Evolutionary conservation across 2,329 filamentous ascomycete genomes (phyloP), one percentile per base, ranked within the genome.

Genomic region (Fusarium buharicum): DNA sequence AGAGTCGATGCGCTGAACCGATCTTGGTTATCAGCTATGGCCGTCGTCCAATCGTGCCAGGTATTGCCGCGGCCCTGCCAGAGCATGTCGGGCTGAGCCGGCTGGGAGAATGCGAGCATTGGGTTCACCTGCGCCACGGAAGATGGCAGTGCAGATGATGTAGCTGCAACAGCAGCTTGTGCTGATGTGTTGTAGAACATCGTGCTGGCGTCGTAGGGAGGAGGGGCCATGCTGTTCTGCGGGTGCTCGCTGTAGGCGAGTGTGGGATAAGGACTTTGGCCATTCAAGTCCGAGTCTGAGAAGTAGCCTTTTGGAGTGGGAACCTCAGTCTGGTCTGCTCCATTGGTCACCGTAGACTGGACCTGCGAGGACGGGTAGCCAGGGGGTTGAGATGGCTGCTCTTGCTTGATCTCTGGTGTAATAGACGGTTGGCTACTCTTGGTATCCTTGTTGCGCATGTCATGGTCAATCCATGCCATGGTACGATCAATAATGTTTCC

Each of bases 21-120:
- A 39, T 83, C 80, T 54, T 82, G 80, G 30, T 72, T 79, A 61
- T 82, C 79, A 30, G 79, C 77, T 24, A 85, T 80, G 49, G 82
- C 81, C 1, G 78, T 76, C 9, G 82, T 81, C 83, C 83, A 86
- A 71, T 84, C 80, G 14, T 82, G 78, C 83, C 83, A 86, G 0
- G 81, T 76, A 57, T 80, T 84, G 8, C 75, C 76, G 4, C 73
- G 70, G 11, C 61, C 59, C 31, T 72, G 72, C 75, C 72, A 78
- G 61, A 76, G 70, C 56, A 71, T 70, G n/a, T 74, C 72, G 6
- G 71, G 57, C 27, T 72, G 78, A 5, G 74, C 68, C 4, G 77
- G 68, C 51, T 79, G 76, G 2, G 77, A 74, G 3, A 80, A 82
- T 2, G 74, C 69, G 4, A 78, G 70, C 45, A 81, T 66, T 1